phyloP scores from a whole-genome alignment of 805 yeast species.

The Yarrowia sp. region DNA sequence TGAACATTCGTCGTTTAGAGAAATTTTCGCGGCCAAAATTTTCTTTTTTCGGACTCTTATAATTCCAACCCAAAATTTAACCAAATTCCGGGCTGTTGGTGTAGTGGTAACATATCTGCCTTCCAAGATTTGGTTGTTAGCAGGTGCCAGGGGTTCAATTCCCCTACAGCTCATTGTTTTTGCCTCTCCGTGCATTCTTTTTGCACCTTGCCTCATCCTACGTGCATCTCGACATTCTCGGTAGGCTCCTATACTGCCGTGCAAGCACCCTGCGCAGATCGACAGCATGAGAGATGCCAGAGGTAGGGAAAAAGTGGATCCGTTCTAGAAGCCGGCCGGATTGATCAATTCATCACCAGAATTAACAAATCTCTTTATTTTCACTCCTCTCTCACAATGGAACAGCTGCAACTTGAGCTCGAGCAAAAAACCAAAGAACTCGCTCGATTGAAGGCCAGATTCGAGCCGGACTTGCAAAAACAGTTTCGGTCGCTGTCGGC shows the following conservation, averaged over 20 bases:
- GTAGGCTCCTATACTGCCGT: background rate
- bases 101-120: slow-evolving; percentile 24
- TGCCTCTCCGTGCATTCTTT: background rate
- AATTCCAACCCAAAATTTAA: background rate
- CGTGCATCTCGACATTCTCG: background rate
- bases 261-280: background rate
- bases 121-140: slow-evolving; percentile 8
- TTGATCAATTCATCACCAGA: too few species aligned
- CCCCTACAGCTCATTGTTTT: slow-evolving; percentile 21
- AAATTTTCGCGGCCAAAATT: too few species aligned
- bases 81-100: slow-evolving; percentile 7
- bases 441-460: background rate
- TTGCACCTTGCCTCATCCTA: too few species aligned
- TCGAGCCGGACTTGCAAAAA: background rate
- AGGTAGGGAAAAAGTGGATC: background rate
- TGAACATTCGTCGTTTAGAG: too few species aligned
- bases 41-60: too few species aligned
- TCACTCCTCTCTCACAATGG: too few species aligned
- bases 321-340: too few species aligned
- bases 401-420: too few species aligned
- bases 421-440: background rate
- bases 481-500: background rate
- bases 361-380: too few species aligned
- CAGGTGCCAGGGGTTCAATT: slow-evolving; percentile 25
- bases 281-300: background rate